Evolutionary conservation across 345 rosid genomes (phyloP).

Genomic region (Lumnitzera racemosa): DNA sequence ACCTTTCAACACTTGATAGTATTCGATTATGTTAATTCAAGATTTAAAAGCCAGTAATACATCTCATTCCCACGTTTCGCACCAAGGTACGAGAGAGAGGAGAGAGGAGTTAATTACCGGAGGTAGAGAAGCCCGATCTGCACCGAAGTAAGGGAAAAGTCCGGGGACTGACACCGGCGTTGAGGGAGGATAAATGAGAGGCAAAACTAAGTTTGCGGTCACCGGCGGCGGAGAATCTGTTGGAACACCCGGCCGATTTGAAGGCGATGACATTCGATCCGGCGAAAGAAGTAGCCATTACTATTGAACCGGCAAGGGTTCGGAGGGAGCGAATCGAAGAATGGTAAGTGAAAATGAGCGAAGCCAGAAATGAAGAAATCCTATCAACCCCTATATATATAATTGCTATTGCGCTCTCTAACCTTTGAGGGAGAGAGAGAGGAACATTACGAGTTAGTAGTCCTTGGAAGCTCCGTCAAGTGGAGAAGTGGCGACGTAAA

Average conservation of each 20-base stretch:
- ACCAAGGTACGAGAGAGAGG: neutral
- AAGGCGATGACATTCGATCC: slow-evolving; percentile 45
- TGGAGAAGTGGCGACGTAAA: no score
- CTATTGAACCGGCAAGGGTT: slow-evolving; percentile 21
- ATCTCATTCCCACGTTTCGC: no score
- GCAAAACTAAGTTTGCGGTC: slow-evolving; percentile 31
- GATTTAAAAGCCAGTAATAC: no score
- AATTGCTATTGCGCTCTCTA: no score
- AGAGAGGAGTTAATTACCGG: slow-evolving; percentile 31
- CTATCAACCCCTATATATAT: no score
- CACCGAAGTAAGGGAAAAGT: slow-evolving; percentile 32
- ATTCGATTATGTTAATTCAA: neutral
- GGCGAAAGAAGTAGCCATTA: slow-evolving; percentile 40
- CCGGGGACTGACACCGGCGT: slow-evolving; percentile 19
- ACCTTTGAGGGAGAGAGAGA: no score
- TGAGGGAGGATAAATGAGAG: slow-evolving; percentile 40
- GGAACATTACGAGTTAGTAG: no score
- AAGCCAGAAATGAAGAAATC: slow-evolving; percentile 31
- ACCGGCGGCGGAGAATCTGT: slow-evolving; percentile 10
- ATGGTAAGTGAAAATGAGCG: slow-evolving; percentile 13
- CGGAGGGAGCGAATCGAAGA: slow-evolving; percentile 11
- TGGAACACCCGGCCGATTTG: slow-evolving; percentile 31
- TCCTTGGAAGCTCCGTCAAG: no score
- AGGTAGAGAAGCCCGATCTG: slow-evolving; percentile 34
- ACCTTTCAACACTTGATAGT: neutral